Evolutionary conservation across 2,329 filamentous ascomycete genomes (phyloP).

Genomic region (Chaetomiaceae sp.): DNA sequence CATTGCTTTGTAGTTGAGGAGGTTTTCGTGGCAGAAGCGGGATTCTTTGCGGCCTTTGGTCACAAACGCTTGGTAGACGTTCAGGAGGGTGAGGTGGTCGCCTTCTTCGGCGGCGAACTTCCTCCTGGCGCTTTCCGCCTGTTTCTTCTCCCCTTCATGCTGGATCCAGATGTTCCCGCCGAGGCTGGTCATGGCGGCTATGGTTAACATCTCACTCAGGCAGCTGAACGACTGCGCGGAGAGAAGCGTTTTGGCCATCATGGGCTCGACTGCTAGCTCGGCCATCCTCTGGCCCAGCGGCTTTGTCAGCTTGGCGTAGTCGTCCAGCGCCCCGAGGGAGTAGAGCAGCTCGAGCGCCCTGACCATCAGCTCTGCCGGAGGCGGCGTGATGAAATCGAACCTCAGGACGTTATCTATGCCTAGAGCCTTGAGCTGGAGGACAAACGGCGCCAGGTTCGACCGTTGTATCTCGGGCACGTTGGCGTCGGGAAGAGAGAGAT

Average conservation of each 20-base stretch:
- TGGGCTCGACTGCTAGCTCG: constrained; percentile 86
- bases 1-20: constrained; percentile 82
- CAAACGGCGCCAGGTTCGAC: constrained; percentile 79
- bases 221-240: constrained; percentile 71
- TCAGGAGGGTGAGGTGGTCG: constrained; percentile 86
- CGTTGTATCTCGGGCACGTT: constrained; percentile 89
- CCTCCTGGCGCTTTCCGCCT: constrained; percentile 66
- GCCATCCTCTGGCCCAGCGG: constrained; percentile 90
- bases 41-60: constrained; percentile 77
- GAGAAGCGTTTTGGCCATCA: constrained; percentile 88
- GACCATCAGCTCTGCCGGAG: constrained; percentile 77
- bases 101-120: constrained; percentile 91
- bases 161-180: constrained; percentile 80
- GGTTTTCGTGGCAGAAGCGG: constrained; percentile 81
- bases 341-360: constrained; percentile 85
- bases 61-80: constrained; percentile 87
- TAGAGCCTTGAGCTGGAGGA: constrained; percentile 88
- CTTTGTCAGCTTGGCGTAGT: constrained; percentile 83
- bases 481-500: constrained; percentile 59
- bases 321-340: constrained; percentile 79
- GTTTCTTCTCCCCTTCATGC: constrained; percentile 70
- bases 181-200: constrained; percentile 89
- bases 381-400: constrained; percentile 83
- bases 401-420: constrained; percentile 91
- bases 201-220: constrained; percentile 79